Evolutionary conservation across 345 rosid genomes (phyloP), one percentile per base, ranked within the genome.

Genomic region (Acer negundo): DNA sequence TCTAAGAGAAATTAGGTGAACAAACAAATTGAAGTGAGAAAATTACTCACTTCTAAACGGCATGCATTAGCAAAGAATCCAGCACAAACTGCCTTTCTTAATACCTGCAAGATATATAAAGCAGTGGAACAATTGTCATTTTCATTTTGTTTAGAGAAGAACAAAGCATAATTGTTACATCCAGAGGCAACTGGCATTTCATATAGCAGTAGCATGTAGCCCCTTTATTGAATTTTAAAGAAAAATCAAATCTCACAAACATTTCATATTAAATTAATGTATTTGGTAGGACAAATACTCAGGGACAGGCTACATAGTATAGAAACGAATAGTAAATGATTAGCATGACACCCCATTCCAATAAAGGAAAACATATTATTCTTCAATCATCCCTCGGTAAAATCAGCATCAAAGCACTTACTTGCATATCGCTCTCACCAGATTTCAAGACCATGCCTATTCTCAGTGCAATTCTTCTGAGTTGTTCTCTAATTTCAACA

Each of bases 11-110:
- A 72, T 7, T 3, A 28, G 63, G 62, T 28, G 44, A 70, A 35
- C 46, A 26, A 40, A 17, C 20, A 64, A 65, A 62, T 38, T n/a
- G 20, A 15, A 49, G 65, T 55, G 70, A 75, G 19, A 49, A 77
- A 71, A 64, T 59, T 69, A 81, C 87, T 88, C 81, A 91, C 99
- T 83, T 91, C 95, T 82, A 90, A 80, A 53, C 80, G 88, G 79
- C 97, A 91, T 59, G 97, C 97, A 83, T 95, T 89, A n/a, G 97
- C 97, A 12, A 93, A 95, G 88, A 89, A 95, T 2, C 98, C 98
- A 73, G 97, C 86, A 69, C 88, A 76, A 28, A 92, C 93, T 10
- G 98, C 97, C 89, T 93, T 95, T 80, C 98, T 87, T 69, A 95
- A 91, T 49, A 81, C 87, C 98, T 93, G 90, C 66, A 64, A 86